Evolutionary conservation across 2,329 filamentous ascomycete genomes (phyloP), one percentile per base, ranked within the genome.

Genomic region (Penicillium crustosum): DNA sequence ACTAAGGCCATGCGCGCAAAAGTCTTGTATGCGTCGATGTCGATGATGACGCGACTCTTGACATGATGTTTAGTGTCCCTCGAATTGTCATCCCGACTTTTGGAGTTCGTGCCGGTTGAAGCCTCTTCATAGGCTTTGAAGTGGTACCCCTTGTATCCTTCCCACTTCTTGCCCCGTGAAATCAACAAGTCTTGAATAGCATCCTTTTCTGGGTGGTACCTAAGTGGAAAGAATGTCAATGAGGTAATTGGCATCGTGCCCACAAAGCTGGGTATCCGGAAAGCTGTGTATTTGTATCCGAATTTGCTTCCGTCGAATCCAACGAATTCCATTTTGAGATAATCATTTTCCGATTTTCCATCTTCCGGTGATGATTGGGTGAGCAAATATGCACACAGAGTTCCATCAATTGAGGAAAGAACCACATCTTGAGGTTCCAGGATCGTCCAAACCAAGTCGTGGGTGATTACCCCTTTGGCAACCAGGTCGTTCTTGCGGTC

Each of bases 391-490:
- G 56, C 67, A 13, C 58, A 55, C 3, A 53, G 57, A 5, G 47
- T 52, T 5, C 56, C 62, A 6, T 19, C 38, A 1, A 43, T 2
- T 1, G 29, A 48, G 15, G 42, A 50, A 39, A 69, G 57, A 2
- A 70, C 17, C 19, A 61, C 35, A 27, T 60, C 63, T 2, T 64
- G 69, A 5, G 72, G 73, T 52, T 73, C 73, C 21, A 67, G 82
- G 74, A 73, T 66, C 12, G 68, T 71, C 70, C 74, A 76, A 4
- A 69, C 57, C 1, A 85, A 78, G 13, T 79, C 75, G 50, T 80
- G 84, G 0, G 80, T 80, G 50, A 86, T 79, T 45, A 84, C 82
- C 0, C 79, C 77, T 59, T 85, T 83, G 69, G 58, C 53, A 38
- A 83, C 73, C 52, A 83, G 80, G 55, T 86, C 83, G 43, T 80